Evolutionary conservation across 2,329 filamentous ascomycete species (phyloP).

Genomic region (Talaromyces rugulosus): DNA sequence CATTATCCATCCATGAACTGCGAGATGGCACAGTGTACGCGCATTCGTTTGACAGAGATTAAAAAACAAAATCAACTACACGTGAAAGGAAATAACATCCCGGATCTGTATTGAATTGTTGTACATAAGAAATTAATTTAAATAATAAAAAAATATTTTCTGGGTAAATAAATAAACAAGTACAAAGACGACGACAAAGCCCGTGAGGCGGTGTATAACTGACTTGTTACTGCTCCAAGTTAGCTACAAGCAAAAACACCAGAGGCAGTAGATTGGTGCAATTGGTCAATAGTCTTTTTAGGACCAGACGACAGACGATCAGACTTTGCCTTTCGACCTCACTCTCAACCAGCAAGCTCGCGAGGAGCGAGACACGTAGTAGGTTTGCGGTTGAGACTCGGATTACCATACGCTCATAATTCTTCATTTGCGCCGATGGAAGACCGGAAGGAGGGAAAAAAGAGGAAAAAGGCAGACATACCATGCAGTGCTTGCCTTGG

Average conservation of each 20-base stretch:
- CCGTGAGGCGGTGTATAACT: neutral
- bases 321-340: constrained; percentile 43
- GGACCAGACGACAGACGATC: constrained; percentile 19
- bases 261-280: neutral
- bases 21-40: constrained; percentile 42
- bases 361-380: constrained; percentile 9
- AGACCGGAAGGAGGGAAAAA: constrained; percentile 7
- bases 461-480: constrained; percentile 13
- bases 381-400: constrained; percentile 38
- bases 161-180: neutral
- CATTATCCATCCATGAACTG: constrained; percentile 35
- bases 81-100: neutral
- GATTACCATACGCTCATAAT: constrained; percentile 41
- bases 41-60: constrained; percentile 24
- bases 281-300: neutral
- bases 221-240: neutral
- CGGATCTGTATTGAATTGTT: neutral
- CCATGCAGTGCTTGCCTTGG: neutral
- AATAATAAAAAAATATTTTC: neutral
- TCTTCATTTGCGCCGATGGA: constrained; percentile 29
- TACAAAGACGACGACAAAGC: neutral
- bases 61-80: neutral
- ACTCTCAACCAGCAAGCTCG: constrained; percentile 38
- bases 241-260: neutral
- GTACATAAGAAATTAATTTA: neutral